Conservation (phyloP, 805 yeast species). For the Spathaspora arborariae region DNA sequence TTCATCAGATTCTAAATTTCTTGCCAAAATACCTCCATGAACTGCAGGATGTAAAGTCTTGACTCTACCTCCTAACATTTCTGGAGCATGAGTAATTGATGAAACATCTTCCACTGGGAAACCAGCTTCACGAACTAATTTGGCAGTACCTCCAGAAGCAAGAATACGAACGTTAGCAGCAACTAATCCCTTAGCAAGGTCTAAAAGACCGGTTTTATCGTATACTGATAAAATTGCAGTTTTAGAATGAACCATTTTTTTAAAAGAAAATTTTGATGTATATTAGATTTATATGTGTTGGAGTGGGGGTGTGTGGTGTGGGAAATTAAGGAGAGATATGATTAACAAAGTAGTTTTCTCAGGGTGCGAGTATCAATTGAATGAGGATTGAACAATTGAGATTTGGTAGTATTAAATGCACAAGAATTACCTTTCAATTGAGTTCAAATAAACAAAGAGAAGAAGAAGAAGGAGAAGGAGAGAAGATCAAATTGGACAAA, state of each 20-base stretch:
- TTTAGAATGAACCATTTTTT: conserved; percentile 45
- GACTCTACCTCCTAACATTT: conserved; percentile 98
- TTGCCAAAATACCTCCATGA: conserved; percentile 95
- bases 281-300: background rate
- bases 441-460: background rate
- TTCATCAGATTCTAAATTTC: conserved; percentile 89
- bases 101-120: conserved; percentile 97
- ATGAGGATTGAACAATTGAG: background rate
- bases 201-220: conserved; percentile 94
- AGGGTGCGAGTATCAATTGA: background rate
- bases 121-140: conserved; percentile 92
- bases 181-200: conserved; percentile 91
- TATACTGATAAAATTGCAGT: conserved; percentile 96
- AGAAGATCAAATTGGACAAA: background rate
- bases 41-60: conserved; percentile 98
- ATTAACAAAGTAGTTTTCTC: background rate
- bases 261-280: conserved; percentile 3
- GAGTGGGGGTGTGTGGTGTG: background rate
- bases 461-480: background rate
- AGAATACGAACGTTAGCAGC: conserved; percentile 85
- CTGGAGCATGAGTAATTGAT: conserved; percentile 95
- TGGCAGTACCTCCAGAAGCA: conserved; percentile 98
- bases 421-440: background rate
- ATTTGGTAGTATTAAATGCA: background rate
- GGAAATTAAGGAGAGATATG: background rate